Conservation (phyloP, 352 stramenopile genomes). For the Nothophytophthora sp. region DNA sequence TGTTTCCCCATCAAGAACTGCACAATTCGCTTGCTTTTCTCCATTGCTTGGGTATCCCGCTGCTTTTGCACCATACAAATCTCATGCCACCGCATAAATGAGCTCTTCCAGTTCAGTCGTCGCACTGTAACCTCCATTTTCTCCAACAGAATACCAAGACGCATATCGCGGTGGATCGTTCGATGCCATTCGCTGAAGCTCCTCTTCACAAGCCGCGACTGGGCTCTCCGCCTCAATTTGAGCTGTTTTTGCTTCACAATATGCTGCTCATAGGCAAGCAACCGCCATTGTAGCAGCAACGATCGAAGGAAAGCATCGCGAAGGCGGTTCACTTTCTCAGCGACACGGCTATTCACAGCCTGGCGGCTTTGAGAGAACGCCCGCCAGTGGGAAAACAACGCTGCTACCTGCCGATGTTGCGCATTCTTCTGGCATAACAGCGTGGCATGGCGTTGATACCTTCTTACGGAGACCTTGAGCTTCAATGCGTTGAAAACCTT, state of each 20-base stretch:
- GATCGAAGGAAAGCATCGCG: slow-evolving; percentile 5
- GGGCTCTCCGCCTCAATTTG: slow-evolving; percentile 13
- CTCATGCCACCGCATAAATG: slow-evolving; percentile 10
- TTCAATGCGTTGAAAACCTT: slow-evolving; percentile 32
- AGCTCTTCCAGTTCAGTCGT: slow-evolving; percentile 3
- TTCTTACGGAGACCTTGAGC: slow-evolving; percentile 10
- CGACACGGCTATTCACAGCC: slow-evolving; percentile 5
- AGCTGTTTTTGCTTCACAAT: slow-evolving; percentile 16
- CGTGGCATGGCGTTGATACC: slow-evolving; percentile 6
- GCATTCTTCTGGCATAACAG: slow-evolving; percentile 17
- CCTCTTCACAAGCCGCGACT: not conserved
- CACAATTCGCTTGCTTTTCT: slow-evolving; percentile 36
- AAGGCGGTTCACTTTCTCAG: slow-evolving; percentile 5
- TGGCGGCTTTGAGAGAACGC: slow-evolving; percentile 4
- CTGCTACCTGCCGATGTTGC: slow-evolving; percentile 8
- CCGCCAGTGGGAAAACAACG: slow-evolving; percentile 18
- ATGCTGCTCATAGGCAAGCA: not conserved
- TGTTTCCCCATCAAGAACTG: slow-evolving; percentile 37
- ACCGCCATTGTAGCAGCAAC: slow-evolving; percentile 13
- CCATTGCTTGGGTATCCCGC: slow-evolving; percentile 4
- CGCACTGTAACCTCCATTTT: not conserved
- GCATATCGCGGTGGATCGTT: slow-evolving; percentile 9
- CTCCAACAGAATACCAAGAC: not conserved
- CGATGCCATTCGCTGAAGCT: slow-evolving; percentile 11
- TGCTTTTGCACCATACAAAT: slow-evolving; percentile 10